Percentiles rank a stretch among this genome's conserved stretches.
phyloP scores from a whole-genome alignment of 2,329 filamentous ascomycete species.

The Colletotrichum phormii region DNA sequence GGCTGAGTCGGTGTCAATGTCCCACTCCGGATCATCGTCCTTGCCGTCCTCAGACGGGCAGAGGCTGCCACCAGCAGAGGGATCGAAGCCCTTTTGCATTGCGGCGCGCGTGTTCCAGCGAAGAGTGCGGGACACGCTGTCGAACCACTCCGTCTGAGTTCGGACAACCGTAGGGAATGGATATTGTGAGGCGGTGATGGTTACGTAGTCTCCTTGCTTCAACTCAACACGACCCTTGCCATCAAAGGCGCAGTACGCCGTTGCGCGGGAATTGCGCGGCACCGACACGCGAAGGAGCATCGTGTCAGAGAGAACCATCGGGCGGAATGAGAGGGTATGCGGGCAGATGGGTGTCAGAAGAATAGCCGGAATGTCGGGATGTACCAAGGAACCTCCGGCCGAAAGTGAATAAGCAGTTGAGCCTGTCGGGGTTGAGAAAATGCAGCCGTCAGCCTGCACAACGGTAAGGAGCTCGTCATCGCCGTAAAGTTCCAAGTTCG shows the following conservation, averaged over 20 bases:
- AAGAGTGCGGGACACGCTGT: slow-evolving; percentile 90
- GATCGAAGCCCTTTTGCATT: slow-evolving; percentile 89
- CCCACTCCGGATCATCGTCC: slow-evolving; percentile 77
- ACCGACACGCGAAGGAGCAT: slow-evolving; percentile 92
- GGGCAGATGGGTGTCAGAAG: slow-evolving; percentile 97
- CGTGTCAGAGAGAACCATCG: slow-evolving; percentile 97
- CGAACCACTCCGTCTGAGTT: slow-evolving; percentile 93
- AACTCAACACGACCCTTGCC: slow-evolving; percentile 96
- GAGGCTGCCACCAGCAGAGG: slow-evolving; percentile 47
- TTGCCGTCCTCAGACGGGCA: slow-evolving; percentile 60
- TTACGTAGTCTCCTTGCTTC: slow-evolving; percentile 93
- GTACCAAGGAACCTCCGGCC: slow-evolving; percentile 93
- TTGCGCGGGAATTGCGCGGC: slow-evolving; percentile 86
- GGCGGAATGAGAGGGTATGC: slow-evolving; percentile 95
- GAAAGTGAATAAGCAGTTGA: slow-evolving; percentile 97
- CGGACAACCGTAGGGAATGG: slow-evolving; percentile 97
- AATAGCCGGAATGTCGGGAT: slow-evolving; percentile 96
- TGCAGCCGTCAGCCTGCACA: slow-evolving; percentile 96
- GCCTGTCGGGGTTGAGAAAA: slow-evolving; percentile 95
- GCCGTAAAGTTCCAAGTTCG: slow-evolving; percentile 94
- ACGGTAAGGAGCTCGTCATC: slow-evolving; percentile 96
- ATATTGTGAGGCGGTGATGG: slow-evolving; percentile 94
- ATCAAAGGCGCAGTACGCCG: slow-evolving; percentile 96
- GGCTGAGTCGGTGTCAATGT: slow-evolving; percentile 90
- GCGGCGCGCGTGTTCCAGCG: slow-evolving; percentile 96